Conservation (phyloP, 176 grass and related monocot species). For the Olyra latifolia region DNA sequence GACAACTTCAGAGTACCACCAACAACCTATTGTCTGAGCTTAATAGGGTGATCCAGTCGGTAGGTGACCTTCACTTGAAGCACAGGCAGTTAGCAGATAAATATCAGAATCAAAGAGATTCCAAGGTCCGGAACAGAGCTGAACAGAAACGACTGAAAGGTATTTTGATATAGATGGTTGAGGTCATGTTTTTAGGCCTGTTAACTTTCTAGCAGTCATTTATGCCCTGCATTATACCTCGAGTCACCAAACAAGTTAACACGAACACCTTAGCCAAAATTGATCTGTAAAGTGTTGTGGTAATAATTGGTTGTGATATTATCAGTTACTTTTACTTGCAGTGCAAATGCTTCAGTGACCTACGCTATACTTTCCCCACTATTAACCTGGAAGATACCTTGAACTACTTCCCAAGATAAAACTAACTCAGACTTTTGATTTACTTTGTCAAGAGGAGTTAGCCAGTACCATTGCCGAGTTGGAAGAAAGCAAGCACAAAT, state of each 20-base stretch:
- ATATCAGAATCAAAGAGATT: slow-evolving; percentile 63
- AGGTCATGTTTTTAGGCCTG: not conserved
- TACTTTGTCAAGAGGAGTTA: slow-evolving; percentile 72
- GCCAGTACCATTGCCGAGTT: slow-evolving; percentile 55
- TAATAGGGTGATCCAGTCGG: slow-evolving; percentile 37
- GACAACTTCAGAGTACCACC: slow-evolving; percentile 28
- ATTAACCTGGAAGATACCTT: not conserved
- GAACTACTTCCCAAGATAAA: not conserved
- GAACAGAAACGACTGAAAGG: slow-evolving; percentile 73
- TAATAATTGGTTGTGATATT: not conserved
- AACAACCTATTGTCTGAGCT: slow-evolving; percentile 42
- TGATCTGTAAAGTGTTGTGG: not conserved
- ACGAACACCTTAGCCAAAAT: not conserved
- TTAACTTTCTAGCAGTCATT: not conserved
- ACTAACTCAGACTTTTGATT: slow-evolving; percentile 32
- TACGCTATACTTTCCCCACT: not conserved
- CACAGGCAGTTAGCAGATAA: slow-evolving; percentile 56
- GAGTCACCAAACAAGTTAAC: slow-evolving; percentile 11
- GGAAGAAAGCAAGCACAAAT: slow-evolving; percentile 59
- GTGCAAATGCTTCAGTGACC: not conserved
- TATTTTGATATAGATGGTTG: slow-evolving; percentile 39
- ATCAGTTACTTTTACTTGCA: not conserved
- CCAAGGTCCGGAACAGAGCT: slow-evolving; percentile 47
- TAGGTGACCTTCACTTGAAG: slow-evolving; percentile 70
- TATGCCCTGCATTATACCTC: not conserved